Percentiles rank a stretch among this genome's conserved stretches.
These are phyloP conservation scores for Picochlorum sp. DNA, from an alignment of 139 green algal genomes.

Conservation along the genomic window DNA sequence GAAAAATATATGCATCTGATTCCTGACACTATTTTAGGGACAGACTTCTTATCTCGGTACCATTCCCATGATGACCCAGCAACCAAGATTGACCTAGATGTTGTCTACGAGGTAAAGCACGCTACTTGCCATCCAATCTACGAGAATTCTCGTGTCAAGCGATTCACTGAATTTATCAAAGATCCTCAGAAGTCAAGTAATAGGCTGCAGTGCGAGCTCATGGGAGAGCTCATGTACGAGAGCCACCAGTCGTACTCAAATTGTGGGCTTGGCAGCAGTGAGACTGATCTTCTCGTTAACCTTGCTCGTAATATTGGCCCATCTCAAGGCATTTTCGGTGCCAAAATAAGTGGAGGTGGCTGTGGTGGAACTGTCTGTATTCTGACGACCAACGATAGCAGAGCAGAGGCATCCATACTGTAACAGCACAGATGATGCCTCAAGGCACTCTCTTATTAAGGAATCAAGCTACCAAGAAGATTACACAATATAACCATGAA, in stretches of 20 bases:
- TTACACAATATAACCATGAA: too few species aligned
- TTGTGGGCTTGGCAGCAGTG: conserved; percentile 55
- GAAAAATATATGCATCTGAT: conserved; percentile 41
- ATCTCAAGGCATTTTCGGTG: conserved; percentile 60
- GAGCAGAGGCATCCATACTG: conserved; percentile 23
- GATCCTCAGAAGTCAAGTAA: neutral
- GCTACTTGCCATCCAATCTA: conserved; percentile 66
- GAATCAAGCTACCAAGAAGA: too few species aligned
- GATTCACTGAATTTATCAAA: conserved; percentile 52
- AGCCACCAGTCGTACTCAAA: conserved; percentile 60
- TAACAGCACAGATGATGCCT: too few species aligned
- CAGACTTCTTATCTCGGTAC: conserved; percentile 57
- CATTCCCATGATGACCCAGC: conserved; percentile 57
- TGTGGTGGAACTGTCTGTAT: conserved; percentile 64
- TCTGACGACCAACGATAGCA: conserved; percentile 7
- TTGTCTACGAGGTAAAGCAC: conserved; percentile 47
- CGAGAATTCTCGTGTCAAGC: conserved; percentile 70
- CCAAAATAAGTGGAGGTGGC: conserved; percentile 92
- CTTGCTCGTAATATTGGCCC: conserved; percentile 12
- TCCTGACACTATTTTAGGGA: conserved; percentile 50
- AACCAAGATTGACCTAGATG: conserved; percentile 44
- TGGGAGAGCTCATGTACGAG: conserved; percentile 90
- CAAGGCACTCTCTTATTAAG: too few species aligned
- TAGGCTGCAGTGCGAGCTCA: conserved; percentile 29
- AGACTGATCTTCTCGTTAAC: conserved; percentile 52